A percentile compares a stretch with the other conserved stretches of the same genome.
Evolutionary conservation across 2,329 filamentous ascomycete species (phyloP).

Genomic region (Sporothrix protearum): DNA sequence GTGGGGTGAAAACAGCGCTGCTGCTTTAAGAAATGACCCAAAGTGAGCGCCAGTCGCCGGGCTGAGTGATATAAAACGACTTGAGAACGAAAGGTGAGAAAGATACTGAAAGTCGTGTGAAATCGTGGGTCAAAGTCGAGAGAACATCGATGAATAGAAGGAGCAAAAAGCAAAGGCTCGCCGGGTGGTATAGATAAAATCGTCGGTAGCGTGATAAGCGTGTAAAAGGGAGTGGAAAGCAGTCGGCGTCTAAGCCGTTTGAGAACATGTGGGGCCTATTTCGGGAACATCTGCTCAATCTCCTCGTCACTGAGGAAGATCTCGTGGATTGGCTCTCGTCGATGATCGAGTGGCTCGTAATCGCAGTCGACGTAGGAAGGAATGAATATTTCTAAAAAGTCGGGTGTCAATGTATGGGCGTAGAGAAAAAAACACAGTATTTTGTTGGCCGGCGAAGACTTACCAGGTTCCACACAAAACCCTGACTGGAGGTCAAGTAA

Average conservation of each 20-base stretch:
- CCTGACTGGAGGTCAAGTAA: conserved; percentile 74
- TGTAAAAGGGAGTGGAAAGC: not conserved
- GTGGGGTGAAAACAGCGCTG: not conserved
- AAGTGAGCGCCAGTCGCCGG: conserved; percentile 8
- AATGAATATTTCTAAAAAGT: conserved; percentile 66
- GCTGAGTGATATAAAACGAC: conserved; percentile 1
- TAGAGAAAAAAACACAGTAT: not conserved
- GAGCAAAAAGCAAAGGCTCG: not conserved
- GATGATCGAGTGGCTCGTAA: conserved; percentile 70
- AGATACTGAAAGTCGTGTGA: not conserved
- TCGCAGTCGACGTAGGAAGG: conserved; percentile 74
- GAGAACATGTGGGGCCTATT: conserved; percentile 39
- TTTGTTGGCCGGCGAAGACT: conserved; percentile 23
- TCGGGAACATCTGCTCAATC: conserved; percentile 63
- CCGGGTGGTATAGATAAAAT: not conserved
- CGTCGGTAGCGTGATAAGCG: not conserved
- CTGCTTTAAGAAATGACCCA: not conserved
- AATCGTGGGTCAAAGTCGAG: not conserved
- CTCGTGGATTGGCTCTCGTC: conserved; percentile 73
- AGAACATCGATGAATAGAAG: not conserved
- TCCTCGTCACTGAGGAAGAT: conserved; percentile 77
- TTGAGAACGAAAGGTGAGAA: not conserved
- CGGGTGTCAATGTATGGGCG: not conserved
- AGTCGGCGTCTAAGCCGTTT: not conserved
- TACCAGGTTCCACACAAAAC: conserved; percentile 81